Conservation (phyloP, 306 rosid species). For the Prunus salicina region DNA sequence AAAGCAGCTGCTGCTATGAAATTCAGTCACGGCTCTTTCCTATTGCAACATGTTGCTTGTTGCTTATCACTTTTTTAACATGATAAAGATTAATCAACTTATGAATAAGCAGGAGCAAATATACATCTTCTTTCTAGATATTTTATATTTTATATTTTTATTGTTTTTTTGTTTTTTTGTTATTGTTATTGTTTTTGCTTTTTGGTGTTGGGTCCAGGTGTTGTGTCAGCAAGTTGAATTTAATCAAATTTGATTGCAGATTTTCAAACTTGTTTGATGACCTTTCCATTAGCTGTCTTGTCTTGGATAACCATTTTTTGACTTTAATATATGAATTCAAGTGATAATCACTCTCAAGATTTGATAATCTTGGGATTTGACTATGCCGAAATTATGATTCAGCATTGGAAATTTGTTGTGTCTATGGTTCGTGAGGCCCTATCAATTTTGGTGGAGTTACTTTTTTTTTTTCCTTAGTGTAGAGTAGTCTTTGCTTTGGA, state of each 20-base stretch:
- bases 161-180: background rate
- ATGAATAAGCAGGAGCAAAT: background rate
- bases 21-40: slow-evolving; percentile 17
- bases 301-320: background rate
- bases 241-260: background rate
- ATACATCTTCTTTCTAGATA: background rate
- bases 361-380: no score
- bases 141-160: background rate
- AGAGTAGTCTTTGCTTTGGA: no score
- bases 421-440: no score
- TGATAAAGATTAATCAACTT: background rate
- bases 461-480: no score
- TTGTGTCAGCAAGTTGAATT: background rate
- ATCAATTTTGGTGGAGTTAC: no score
- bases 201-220: background rate
- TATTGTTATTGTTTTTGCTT: no score
- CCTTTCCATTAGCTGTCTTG: background rate
- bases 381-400: no score
- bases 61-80: background rate
- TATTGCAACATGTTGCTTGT: background rate
- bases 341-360: background rate
- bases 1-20: slow-evolving; percentile 17
- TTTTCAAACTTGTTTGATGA: background rate
- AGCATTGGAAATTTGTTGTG: no score
- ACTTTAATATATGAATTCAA: background rate